Evolutionary conservation across 2,329 filamentous ascomycete species (phyloP), one percentile per base, ranked within the genome.

Genomic region (Sporothrix inflata): DNA sequence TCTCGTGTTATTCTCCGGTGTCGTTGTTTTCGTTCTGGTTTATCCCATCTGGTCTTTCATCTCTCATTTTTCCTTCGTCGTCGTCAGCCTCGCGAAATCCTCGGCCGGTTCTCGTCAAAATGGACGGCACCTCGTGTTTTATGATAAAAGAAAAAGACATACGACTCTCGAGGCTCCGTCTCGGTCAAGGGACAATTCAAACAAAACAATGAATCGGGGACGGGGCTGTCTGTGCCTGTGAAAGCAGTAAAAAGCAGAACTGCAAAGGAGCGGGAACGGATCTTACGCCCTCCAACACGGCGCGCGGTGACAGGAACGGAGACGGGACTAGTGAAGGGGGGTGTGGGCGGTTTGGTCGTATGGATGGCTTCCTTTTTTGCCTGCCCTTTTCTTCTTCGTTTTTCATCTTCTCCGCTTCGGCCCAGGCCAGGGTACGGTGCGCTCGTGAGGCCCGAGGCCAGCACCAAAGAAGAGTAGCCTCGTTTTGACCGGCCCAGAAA

Each of bases 251-350:
- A n/a, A n/a, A n/a, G n/a, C n/a, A n/a, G n/a, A n/a, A 19, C 49
- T 21, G 49, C 14, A 66, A 66, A 66, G 38, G 45, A 51, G 21
- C 21, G 61, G 61, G 21, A 19, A 66, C 53, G 53, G 53, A 57
- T 57, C 53, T 57, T 27, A 57, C 53, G 34, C 5, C 53, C 53
- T 24, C 53, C 30, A 34, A 34, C 53, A 57, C 53, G 53, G 53
- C 53, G 51, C 14, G 53, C 53, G 53, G 53, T 30, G 53, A 16
- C 27, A 8, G 53, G 53, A 57, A 57, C 53, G 53, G 53, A 57
- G 14, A 57, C 53, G 53, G 53, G 53, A 57, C 27, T 34, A 57
- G 49, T 53, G 49, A 24, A 19, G 53, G 53, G 53, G 30, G 16
- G 27, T 57, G 24, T 55, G 53, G 24, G 24, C 21, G 21, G 30